These are phyloP conservation scores for Phaffia tasmanica DNA, from an alignment of 768 basidiomycete species.

Conservation along the genomic window DNA sequence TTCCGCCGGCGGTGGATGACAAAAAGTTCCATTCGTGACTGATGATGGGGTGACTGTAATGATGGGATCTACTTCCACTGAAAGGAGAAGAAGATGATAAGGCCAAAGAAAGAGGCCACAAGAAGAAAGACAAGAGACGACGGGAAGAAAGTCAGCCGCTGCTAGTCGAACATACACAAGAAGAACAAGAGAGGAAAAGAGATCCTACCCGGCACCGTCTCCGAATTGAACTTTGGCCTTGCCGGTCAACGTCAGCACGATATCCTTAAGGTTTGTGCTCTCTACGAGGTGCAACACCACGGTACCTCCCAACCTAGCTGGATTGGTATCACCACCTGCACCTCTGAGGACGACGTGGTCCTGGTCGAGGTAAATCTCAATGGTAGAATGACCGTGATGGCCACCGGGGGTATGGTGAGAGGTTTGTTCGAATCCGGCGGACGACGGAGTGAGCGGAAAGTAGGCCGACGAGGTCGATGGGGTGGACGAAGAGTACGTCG, in stretches of 20 bases:
- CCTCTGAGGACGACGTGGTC: constrained; percentile 64
- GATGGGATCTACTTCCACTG: constrained; percentile 33
- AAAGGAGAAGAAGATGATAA: constrained; percentile 19
- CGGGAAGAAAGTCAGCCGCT: neutral
- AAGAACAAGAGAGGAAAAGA: neutral
- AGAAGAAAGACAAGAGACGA: neutral
- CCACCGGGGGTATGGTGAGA: neutral
- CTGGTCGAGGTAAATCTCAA: constrained; percentile 67
- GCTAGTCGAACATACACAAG: neutral
- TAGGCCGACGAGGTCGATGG: neutral
- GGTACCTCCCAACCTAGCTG: constrained; percentile 66
- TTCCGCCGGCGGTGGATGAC: constrained; percentile 51
- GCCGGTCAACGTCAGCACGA: constrained; percentile 23
- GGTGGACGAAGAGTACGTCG: neutral
- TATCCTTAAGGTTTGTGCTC: constrained; percentile 51
- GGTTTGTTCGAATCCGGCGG: neutral
- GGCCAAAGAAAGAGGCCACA: neutral
- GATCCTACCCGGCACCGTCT: constrained; percentile 19
- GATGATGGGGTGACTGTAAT: constrained; percentile 48
- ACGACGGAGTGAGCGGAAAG: neutral
- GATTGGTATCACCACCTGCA: constrained; percentile 68
- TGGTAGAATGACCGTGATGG: constrained; percentile 26
- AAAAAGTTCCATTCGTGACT: constrained; percentile 89
- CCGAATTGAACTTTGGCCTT: constrained; percentile 29
- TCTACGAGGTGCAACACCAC: constrained; percentile 70